These are phyloP conservation scores for Plantago major DNA, from an alignment of 257 asterid genomes.

Conservation along the genomic window DNA sequence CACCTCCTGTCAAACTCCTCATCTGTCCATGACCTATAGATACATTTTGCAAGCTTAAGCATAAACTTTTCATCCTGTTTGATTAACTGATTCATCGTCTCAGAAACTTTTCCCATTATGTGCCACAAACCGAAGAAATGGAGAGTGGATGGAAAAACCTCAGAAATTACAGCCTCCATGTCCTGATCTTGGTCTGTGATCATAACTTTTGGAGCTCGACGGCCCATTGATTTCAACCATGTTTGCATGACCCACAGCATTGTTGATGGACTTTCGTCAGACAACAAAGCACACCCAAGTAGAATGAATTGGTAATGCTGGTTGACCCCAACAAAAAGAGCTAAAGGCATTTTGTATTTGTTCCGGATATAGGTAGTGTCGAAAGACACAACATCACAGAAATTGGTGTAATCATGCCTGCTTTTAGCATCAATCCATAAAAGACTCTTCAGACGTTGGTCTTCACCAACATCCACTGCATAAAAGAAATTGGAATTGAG, in stretches of 20 bases:
- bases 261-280: constrained; percentile 67
- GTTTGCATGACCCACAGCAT: constrained; percentile 78
- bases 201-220: constrained; percentile 73
- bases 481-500: constrained; percentile 74
- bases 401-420: constrained; percentile 71
- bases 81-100: constrained; percentile 51
- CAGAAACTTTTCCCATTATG: constrained; percentile 68
- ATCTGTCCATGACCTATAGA: constrained; percentile 70
- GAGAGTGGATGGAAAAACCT: constrained; percentile 57
- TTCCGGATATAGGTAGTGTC: constrained; percentile 78
- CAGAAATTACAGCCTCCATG: constrained; percentile 53
- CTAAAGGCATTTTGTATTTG: constrained; percentile 85
- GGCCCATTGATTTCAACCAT: constrained; percentile 89
- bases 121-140: constrained; percentile 79
- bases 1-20: constrained; percentile 84
- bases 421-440: constrained; percentile 94
- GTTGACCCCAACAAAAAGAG: constrained; percentile 82
- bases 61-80: constrained; percentile 68
- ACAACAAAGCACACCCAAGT: constrained; percentile 91
- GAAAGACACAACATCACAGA: constrained; percentile 77
- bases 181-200: constrained; percentile 71
- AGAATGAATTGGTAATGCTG: constrained; percentile 91
- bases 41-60: constrained; percentile 65
- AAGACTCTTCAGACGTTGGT: constrained; percentile 63
- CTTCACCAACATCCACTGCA: constrained; percentile 76